Base-by-base conservation (phyloP, 179 eudicot species). In the Drosera spatulata region DNA sequence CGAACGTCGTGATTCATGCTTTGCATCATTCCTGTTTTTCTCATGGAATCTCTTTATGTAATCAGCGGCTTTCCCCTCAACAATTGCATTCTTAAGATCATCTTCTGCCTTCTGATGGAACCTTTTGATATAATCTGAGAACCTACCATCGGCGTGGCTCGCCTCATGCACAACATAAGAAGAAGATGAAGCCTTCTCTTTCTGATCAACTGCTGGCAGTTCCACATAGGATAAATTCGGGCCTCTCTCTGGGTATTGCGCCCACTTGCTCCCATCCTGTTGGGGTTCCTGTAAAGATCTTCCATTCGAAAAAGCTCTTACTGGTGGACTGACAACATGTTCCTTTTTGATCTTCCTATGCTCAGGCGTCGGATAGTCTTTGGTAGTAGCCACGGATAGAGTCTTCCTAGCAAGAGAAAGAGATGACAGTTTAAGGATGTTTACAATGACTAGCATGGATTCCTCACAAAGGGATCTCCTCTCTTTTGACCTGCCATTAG, bases 11-110 rank as follows among this genome's bases (percentile, higher is more conserved):
- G 82, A 77, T 40, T 74, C 82, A 55, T 74, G 67, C 8, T 71
- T 71, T 39, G 66, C 39, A 58, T 78, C 82, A 41, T 67, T 75
- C 69, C 66, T 63, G 55, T 73, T 78, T 67, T 76, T 75, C 76
- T 73, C 78, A 70, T 81, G 85, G 50, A 81, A 81, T 64, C 69
- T 75, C 72, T 73, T 75, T 65, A 81, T 81, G 44, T 73, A 81
- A 61, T 75, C 74, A 41, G 67, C 70, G 45, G 80, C 78, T 57
- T 66, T 67, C 1, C 75, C 70, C 68, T 77, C 81, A 45, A 77
- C 78, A 7, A 53, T 64, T 2, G 81, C 68, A 44, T 68, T 74
- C 44, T 70, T 75, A 40, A 67, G 52, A 60, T 77, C 78, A 7
- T 56, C 60, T 38, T 70, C 62, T 9, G 71, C 62, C 66, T 77